Evolutionary conservation across 768 basidiomycete genomes (phyloP), one percentile per base, ranked within the genome.

Genomic region (Phylloporus rhodoxanthus): DNA sequence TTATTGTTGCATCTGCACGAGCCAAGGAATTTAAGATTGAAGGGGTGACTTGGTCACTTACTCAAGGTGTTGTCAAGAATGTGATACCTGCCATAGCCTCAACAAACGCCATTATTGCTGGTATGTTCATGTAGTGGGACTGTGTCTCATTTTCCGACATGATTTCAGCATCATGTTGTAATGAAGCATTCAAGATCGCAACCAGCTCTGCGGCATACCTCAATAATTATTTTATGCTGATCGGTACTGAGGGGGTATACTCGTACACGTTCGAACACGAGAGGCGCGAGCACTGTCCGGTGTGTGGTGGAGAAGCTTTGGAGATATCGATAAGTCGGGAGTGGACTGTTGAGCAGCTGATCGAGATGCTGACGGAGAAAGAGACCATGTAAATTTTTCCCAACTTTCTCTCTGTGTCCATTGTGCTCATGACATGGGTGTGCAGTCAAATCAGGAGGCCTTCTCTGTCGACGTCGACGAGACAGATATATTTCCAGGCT

Each of bases 61-160:
- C 96, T 0, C 96, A 99, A 66, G 96, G 96, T 37, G 96, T 99
- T 45, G 96, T 99, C 40, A 99, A 99, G 78, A 96, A 96, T 60
- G 96, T 99, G 69, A 98, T 99, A 55, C 95, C 96, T 19, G 95
- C 96, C 38, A 98, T 99, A 57, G 96, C 96, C 2, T 94, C 91
- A 1, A 99, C 96, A 14, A 99, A 99, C 61, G 96, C 96, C 30
- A 94, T 98, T 65, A 93, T 99, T 51, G 90, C 96, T 42, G 93
- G 92, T 89, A 56, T 36, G 77, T 51, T 49, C 19, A 17, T 43
- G 42, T 2, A 20, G 8, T 32, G 9, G 14, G 13, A n/a, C 14
- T 38, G 11, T 19, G 50, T 33, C 7, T 36, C 30, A 10, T 13
- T 25, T 30, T 29, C 30, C 38, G 8, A 65, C 58, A 23, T 10